Base-by-base conservation (phyloP, 768 basidiomycete species). In the Hypholoma fasciculare region DNA sequence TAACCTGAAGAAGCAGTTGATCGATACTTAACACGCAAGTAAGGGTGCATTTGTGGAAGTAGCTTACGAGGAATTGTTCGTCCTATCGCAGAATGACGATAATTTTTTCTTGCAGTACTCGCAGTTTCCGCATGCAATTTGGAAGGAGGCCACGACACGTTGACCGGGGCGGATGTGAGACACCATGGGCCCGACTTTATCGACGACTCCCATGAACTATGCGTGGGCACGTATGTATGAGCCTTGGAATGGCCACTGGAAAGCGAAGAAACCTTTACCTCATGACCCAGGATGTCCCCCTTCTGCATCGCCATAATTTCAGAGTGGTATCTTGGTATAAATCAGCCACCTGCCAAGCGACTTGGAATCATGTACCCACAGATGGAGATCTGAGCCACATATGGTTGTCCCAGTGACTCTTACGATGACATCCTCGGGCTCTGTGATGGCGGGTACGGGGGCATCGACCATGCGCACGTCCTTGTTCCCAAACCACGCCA, bases 131-230 rank as follows among this genome's bases (percentile, higher is more conserved):
- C 89, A 91, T 0, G 88, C 87, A 52, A 88, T 85, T 66, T 90
- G 88, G 83, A 92, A 92, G 2, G 85, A 86, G 0, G 83, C 81
- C n/a, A 92, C 90, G 54, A 91, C 89, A 20, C 89, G 82, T 64
- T 92, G 84, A 17, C 90, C 90, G 12, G 75, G 62, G 30, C 79
- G 72, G 57, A 90, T 70, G 48, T 85, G 83, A 39, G 70, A 82
- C n/a, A 91, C 85, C 54, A 77, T 81, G 0, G 83, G 79, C 0
- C 90, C 89, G 37, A 90, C 74, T 52, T 81, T 78, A 60, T 89
- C 86, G 34, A 91, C 82, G 37, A 81, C 70, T 2, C 89, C 89
- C 85, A 88, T 88, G 68, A 84, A 84, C 80, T 85, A 44, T 53
- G 17, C 30, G 37, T 34, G 42, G 46, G 27, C 8, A 50, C 26